phyloP scores from a whole-genome alignment of 768 basidiomycete genomes.

The Candolleomyces aberdarensis region DNA sequence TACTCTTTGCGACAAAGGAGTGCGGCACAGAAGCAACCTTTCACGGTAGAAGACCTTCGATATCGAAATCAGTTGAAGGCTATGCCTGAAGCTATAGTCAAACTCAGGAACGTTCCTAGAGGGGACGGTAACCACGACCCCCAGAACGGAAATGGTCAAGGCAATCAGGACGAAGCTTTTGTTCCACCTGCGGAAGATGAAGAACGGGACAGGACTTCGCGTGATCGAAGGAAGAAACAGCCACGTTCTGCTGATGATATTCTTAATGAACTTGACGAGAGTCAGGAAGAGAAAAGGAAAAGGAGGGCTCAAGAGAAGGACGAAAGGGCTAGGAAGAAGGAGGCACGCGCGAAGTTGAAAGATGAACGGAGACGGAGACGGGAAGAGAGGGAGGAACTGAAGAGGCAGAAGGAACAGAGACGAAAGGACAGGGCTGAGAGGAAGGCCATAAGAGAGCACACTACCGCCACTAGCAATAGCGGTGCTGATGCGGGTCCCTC shows the following conservation, averaged over 20 bases:
- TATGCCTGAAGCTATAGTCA: neutral
- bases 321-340: neutral
- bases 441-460: neutral
- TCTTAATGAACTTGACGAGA: neutral
- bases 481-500: too few species aligned
- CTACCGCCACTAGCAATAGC: neutral
- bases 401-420: neutral
- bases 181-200: neutral
- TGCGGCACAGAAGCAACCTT: neutral
- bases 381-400: neutral
- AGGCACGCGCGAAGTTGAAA: neutral
- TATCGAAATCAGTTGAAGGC: neutral
- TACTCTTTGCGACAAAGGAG: neutral
- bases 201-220: neutral
- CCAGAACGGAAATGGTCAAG: neutral
- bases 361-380: slow-evolving; percentile 4
- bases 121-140: neutral
- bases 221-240: neutral
- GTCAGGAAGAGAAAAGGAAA: neutral
- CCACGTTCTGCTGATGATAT: neutral
- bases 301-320: neutral
- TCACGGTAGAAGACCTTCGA: neutral
- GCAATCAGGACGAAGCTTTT: neutral
- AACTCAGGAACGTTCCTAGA: neutral
- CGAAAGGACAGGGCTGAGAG: slow-evolving; percentile 3